Evolutionary conservation across 129 eudicot species (phyloP), one percentile per base, ranked within the genome.

Genomic region (Oenanthe sinensis): DNA sequence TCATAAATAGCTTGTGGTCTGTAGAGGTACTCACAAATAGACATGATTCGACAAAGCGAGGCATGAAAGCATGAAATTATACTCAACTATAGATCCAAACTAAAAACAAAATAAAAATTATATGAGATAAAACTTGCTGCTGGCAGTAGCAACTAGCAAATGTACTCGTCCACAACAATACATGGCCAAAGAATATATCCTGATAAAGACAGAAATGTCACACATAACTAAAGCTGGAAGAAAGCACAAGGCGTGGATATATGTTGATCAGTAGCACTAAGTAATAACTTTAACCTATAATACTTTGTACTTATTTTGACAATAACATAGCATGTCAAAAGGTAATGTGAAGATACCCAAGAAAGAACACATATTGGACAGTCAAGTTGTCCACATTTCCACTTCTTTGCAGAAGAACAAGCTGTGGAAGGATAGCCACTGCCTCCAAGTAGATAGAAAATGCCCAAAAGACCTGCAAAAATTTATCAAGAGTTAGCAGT

Each of bases 381-480:
- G 98, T 85, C 82, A 93, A 86, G 78, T 93, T 93, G 86, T 93
- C 98, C 72, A 93, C 92, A 79, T 93, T 93, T 85, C 93, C 87
- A 80, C 91, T 88, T 77, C 94, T 87, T 85, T 93, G 98, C 86
- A 93, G 78, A 74, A 93, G 81, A 47, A 93, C 98, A 79, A 93
- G 79, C 85, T 93, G 98, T 1, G 98, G 98, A 76, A 93, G 92
- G 81, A 93, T 93, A 45, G 96, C 90, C 77, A 93, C 94, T 1
- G 98, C 96, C 88, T 93, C 98, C 89, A 93, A 80, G 81, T 90
- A 93, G 40, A 93, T 87, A 52, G 98, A 93, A 78, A 90, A 93
- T 33, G 94, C 91, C 98, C 98, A 93, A 71, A 85, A 77, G 80
- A 93, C 75, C 96, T 92, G 89, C 55, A 78, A 58, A 14, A 73